Evolutionary conservation across 306 rosid genomes (phyloP).

Genomic region (Hylodesmum podocarpum): DNA sequence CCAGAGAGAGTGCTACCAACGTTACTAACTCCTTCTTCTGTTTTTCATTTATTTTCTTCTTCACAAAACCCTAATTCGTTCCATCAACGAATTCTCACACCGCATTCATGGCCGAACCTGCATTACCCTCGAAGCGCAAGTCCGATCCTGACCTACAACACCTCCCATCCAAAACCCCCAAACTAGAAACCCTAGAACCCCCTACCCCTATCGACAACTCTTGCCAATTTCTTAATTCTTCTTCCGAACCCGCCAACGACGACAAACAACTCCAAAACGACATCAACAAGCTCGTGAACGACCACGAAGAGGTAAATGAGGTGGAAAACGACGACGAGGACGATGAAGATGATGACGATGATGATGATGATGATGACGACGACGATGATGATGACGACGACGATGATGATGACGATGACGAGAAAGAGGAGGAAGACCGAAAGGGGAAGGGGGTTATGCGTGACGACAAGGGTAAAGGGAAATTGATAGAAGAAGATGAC

Average conservation of each 20-base stretch:
- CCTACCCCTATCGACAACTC: neutral
- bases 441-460: slow-evolving; percentile 77
- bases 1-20: neutral
- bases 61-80: slow-evolving; percentile 22
- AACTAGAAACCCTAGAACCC: slow-evolving; percentile 30
- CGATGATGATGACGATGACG: slow-evolving; percentile 34
- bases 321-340: slow-evolving; percentile 21
- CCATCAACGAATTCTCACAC: neutral
- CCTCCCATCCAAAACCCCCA: slow-evolving; percentile 49
- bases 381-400: slow-evolving; percentile 20
- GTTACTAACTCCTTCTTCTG: neutral
- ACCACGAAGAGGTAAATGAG: slow-evolving; percentile 10
- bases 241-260: slow-evolving; percentile 27
- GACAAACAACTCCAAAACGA: too few relatives aligned
- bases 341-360: neutral
- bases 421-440: slow-evolving; percentile 48
- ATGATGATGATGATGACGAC: neutral
- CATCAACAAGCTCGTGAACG: too few relatives aligned
- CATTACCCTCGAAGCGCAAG: slow-evolving; percentile 67
- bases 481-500: slow-evolving; percentile 57
- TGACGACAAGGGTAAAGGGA: slow-evolving; percentile 84
- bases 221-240: slow-evolving; percentile 24
- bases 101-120: slow-evolving; percentile 60
- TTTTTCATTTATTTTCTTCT: neutral
- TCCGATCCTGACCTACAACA: slow-evolving; percentile 46